Evolutionary conservation across 805 yeast genomes (phyloP), one percentile per base, ranked within the genome.

Genomic region (Lipomyces orientalis): DNA sequence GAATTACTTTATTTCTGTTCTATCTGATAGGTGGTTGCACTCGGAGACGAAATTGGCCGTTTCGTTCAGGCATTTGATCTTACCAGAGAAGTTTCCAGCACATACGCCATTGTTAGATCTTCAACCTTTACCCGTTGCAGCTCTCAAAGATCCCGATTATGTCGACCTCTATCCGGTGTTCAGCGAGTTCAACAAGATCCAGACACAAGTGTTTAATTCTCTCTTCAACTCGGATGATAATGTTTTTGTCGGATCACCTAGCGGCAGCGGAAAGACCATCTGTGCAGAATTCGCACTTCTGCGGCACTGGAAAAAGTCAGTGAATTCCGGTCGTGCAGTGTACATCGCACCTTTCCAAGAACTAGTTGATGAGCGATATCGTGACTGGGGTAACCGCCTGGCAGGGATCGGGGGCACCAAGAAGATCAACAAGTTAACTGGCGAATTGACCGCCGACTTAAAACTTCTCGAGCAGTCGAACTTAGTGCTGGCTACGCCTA

Each of bases 21-120:
- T 90, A 1, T 91, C 97, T 65, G 97, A 93, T 66, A 86, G 83
- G 67, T 95, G 98, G 99, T 78, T 93, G 4, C 93, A 91, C 69
- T 86, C 92, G 65, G 90, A 86, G 64, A 81, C 83, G 69, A 85
- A 84, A 67, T 75, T 84, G 0, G 91, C 97, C 0, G 81, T 92
- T 0, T 77, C 86, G 64, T 78, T 91, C 67, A 79, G 81, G 39
- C 75, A 80, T 29, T 71, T 90, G 63, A 80, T 79, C 43, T 61
- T 87, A 4, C 97, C 97, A 5, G 84, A 85, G 73, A 85, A 84
- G 71, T 86, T 88, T 65, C 86, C 91, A 0, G 83, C 88, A 0
- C 87, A 86, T 46, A 87, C 92, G 0, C 85, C 84, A 37, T 74
- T 90, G 29, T 73, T 85, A n/a, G 87, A 84, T 35, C 73, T 84